Evolutionary conservation across 148 eudicot species (phyloP).

Genomic region (Rhododendron vialii): DNA sequence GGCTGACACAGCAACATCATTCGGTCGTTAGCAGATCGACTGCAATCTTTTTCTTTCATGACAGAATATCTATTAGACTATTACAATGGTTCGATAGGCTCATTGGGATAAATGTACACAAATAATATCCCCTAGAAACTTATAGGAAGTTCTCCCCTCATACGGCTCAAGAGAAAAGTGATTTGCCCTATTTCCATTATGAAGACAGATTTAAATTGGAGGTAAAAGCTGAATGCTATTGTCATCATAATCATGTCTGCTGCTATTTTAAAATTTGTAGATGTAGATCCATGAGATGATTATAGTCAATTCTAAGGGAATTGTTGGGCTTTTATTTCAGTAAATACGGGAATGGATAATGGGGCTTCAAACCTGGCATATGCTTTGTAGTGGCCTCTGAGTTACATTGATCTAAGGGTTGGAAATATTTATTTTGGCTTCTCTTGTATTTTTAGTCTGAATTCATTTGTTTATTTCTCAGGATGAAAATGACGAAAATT

Average conservation of each 20-base stretch:
- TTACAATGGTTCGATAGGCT: neutral
- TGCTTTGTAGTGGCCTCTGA: neutral
- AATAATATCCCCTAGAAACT: neutral
- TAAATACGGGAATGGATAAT: neutral
- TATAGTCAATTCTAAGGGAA: neutral
- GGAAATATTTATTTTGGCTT: neutral
- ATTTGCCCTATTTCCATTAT: neutral
- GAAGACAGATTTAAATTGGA: neutral
- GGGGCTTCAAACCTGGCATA: neutral
- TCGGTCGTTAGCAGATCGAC: neutral
- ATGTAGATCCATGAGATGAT: neutral
- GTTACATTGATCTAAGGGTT: neutral
- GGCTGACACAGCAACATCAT: neutral
- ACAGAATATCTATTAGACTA: neutral
- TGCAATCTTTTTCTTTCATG: neutral
- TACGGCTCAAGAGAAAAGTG: neutral
- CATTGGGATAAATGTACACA: neutral
- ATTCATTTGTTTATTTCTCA: slow-evolving; percentile 13
- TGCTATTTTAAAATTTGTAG: neutral
- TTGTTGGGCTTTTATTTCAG: neutral
- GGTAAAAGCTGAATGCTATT: neutral
- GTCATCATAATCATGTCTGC: neutral
- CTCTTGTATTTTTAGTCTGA: neutral
- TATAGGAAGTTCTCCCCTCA: neutral
- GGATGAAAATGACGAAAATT: slow-evolving; percentile 84